Conservation (phyloP, 805 yeast species). For the Wickerhamomyces chaumierensis region DNA sequence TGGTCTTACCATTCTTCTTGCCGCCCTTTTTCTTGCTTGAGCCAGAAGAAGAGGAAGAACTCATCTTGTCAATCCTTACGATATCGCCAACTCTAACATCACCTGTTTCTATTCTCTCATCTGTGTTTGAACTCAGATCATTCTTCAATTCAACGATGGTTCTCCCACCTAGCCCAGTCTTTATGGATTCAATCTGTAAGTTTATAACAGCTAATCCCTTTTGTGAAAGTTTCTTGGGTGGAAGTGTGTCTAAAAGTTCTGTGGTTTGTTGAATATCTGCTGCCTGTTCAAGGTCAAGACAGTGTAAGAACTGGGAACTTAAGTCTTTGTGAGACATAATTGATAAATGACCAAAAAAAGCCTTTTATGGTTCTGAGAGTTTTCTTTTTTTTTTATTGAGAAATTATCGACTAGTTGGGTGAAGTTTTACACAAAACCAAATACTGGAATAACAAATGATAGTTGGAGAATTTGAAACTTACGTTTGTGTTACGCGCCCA, state of each 20-base stretch:
- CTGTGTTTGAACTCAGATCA: constrained; percentile 35
- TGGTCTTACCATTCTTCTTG: constrained; percentile 5
- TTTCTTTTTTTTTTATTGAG: no score
- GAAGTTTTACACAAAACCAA: no score
- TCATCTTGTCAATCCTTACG: constrained; percentile 42
- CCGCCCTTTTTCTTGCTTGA: constrained; percentile 15
- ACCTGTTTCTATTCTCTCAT: constrained; percentile 30
- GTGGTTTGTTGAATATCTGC: constrained; percentile 17
- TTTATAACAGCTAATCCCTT: constrained; percentile 72
- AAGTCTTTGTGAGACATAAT: constrained; percentile 2
- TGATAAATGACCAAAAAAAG: no score
- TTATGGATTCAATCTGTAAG: constrained; percentile 43
- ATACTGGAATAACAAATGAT: no score
- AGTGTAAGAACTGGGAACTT: constrained; percentile 10
- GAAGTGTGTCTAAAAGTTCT: constrained; percentile 30
- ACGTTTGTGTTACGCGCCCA: no score
- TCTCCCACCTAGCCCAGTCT: constrained; percentile 76
- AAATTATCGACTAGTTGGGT: no score
- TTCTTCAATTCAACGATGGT: constrained; percentile 48
- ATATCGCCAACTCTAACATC: constrained; percentile 67
- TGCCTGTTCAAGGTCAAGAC: constrained; percentile 10
- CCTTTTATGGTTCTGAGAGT: no score
- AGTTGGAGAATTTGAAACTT: no score
- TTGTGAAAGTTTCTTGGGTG: constrained; percentile 56
- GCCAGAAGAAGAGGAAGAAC: constrained; percentile 4